A percentile compares a stretch with the other conserved stretches of the same genome.
phyloP scores from a whole-genome alignment of 163 green algal genomes.

The Chloromonas sp. region DNA sequence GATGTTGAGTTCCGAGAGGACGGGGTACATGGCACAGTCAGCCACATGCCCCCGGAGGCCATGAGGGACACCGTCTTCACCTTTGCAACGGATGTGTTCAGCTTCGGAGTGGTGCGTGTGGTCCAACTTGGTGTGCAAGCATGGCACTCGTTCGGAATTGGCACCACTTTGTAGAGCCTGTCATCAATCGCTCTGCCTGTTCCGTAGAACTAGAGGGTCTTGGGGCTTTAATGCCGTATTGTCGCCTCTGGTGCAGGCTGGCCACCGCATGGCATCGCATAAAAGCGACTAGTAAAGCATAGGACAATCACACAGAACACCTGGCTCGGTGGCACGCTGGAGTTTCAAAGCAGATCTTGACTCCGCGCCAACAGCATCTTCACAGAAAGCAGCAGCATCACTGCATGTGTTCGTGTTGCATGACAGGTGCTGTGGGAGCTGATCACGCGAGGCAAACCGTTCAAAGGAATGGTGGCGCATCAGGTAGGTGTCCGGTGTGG shows the following conservation, averaged over 20 bases:
- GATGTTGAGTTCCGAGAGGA: slow-evolving; percentile 7
- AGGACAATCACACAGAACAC: no score
- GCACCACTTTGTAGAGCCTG: no score
- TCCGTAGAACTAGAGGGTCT: no score
- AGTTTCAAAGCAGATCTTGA: no score
- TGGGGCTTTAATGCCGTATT: no score
- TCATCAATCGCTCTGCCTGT: no score
- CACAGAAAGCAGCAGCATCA: background rate
- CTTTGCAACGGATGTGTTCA: slow-evolving; percentile 45
- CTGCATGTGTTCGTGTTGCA: background rate
- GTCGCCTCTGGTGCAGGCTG: no score
- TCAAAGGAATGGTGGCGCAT: slow-evolving; percentile 23
- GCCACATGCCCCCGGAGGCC: slow-evolving; percentile 38
- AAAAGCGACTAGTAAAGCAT: no score
- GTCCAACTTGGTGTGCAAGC: background rate
- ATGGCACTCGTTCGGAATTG: background rate
- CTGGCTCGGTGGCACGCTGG: no score
- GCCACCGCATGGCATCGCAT: no score
- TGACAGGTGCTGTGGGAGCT: slow-evolving; percentile 40
- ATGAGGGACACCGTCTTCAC: slow-evolving; percentile 26
- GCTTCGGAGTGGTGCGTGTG: slow-evolving; percentile 36
- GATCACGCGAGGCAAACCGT: slow-evolving; percentile 20
- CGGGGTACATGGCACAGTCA: slow-evolving; percentile 36
- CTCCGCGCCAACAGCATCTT: no score
- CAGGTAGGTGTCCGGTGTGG: slow-evolving; percentile 3